These are phyloP conservation scores for Populus trichocarpa DNA, from an alignment of 441 rosid species.

Conservation along the genomic window DNA sequence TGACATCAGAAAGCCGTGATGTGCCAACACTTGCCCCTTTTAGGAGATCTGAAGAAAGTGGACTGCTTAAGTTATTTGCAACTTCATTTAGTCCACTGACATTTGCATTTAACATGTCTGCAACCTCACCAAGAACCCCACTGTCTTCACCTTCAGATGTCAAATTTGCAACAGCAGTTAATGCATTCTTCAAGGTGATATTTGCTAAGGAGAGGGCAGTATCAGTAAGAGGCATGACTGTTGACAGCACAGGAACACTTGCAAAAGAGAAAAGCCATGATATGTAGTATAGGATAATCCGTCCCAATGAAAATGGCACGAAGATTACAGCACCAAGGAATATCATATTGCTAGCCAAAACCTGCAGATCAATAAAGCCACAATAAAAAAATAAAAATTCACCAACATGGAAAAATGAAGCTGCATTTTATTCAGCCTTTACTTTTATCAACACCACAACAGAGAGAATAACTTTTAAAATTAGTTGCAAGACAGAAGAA, in stretches of 20 bases:
- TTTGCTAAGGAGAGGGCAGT: conserved; percentile 71
- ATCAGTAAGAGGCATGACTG: conserved; percentile 62
- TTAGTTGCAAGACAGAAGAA: background rate
- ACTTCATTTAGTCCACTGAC: conserved; percentile 52
- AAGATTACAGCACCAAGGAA: conserved; percentile 97
- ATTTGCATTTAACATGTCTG: conserved; percentile 61
- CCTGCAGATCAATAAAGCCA: conserved; percentile 51
- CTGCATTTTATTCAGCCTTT: background rate
- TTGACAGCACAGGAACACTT: conserved; percentile 64
- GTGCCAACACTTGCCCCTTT: conserved; percentile 58
- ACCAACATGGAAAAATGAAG: background rate
- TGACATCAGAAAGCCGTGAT: conserved; percentile 88
- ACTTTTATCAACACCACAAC: background rate
- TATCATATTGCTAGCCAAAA: conserved; percentile 96
- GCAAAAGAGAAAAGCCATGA: conserved; percentile 87
- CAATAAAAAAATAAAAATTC: background rate
- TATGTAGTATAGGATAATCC: conserved; percentile 57
- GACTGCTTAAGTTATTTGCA: conserved; percentile 48
- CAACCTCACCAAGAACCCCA: conserved; percentile 55
- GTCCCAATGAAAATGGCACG: conserved; percentile 88
- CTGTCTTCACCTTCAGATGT: conserved; percentile 67
- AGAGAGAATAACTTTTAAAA: background rate
- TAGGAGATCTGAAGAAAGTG: conserved; percentile 55
- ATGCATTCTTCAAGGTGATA: conserved; percentile 63
- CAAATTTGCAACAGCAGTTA: conserved; percentile 71